phyloP scores from a whole-genome alignment of 768 basidiomycete genomes.

The Xerocomellus chrysenteron region DNA sequence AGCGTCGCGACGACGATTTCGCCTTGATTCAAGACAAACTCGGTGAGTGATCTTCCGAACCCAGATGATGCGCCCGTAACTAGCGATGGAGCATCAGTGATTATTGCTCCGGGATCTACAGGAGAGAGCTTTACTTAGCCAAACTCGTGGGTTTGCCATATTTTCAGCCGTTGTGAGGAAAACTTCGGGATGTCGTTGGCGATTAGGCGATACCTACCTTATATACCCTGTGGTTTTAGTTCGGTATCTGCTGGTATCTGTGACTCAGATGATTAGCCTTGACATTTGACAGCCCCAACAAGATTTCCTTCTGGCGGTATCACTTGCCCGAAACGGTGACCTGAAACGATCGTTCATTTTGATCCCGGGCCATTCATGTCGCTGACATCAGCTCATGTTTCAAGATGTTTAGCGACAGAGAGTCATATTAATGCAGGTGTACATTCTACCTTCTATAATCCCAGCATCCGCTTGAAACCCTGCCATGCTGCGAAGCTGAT shows the following conservation, averaged over 20 bases:
- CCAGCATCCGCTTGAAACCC: constrained; percentile 31
- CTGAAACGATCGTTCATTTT: background rate
- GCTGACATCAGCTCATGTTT: background rate
- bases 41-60: constrained; percentile 35
- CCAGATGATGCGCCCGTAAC: constrained; percentile 44
- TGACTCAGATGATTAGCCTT: background rate
- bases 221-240: background rate
- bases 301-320: background rate
- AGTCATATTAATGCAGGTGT: background rate
- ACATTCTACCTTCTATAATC: constrained; percentile 22
- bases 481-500: constrained; percentile 94
- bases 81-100: constrained; percentile 2
- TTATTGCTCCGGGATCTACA: background rate
- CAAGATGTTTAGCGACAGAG: background rate
- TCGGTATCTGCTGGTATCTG: background rate
- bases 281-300: background rate
- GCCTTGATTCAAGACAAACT: constrained; percentile 34
- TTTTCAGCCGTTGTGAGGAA: background rate
- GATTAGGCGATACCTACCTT: background rate
- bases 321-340: background rate
- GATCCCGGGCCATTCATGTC: background rate
- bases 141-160: constrained; percentile 8
- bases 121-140: constrained; percentile 1
- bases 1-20: constrained; percentile 43
- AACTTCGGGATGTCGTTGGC: background rate